Base-by-base conservation (phyloP, 305 asterid species). In the Stenogyne calaminthoides region DNA sequence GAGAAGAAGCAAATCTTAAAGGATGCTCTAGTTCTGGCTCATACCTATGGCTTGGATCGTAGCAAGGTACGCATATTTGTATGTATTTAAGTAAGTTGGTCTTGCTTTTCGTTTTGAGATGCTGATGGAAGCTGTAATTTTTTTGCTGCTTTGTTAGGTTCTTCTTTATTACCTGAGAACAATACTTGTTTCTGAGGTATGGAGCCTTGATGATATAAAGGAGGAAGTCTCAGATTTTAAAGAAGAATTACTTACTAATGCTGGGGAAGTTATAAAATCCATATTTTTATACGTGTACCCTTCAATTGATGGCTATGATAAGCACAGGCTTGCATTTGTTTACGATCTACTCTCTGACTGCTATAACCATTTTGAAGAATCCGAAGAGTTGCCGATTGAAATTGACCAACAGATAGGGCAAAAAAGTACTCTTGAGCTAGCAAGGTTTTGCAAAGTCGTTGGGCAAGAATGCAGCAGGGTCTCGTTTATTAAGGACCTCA, bases 291-390 rank as follows among this genome's bases (percentile, higher is more conserved):
- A 84, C 64, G 90, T 91, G 69, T 95, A 92, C 82, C 90, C 96
- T 67, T 80, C 74, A 68, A 82, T 92, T 71, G 89, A 88, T 85
- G 99, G 99, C 40, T 87, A 69, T 79, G 96, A 92, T 80, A 92
- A 87, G 88, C 83, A 73, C 81, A 87, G 90, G 85, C 96, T 95
- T 83, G 92, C 96, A 72, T 88, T 72, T 69, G 39, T 95, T 57
- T 95, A 91, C 78, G 77, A 76, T 80, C 82, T 95, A 55, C 99
- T 95, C 52, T 80, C 91, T 58, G 93, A 90, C 77, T 95, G 97
- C 89, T 91, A 84, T 78, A 72, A 77, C 77, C 83, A 76, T 73
- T 88, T 86, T 34, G 85, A 76, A 78, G 86, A 83, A 69, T 78
- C 42, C 7, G 64, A 80, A 80, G 91, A 82, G 51, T 67, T 70